These are phyloP conservation scores for Diaporthe sp. DNA, from an alignment of 2,329 filamentous ascomycete species.

Conservation along the genomic window DNA sequence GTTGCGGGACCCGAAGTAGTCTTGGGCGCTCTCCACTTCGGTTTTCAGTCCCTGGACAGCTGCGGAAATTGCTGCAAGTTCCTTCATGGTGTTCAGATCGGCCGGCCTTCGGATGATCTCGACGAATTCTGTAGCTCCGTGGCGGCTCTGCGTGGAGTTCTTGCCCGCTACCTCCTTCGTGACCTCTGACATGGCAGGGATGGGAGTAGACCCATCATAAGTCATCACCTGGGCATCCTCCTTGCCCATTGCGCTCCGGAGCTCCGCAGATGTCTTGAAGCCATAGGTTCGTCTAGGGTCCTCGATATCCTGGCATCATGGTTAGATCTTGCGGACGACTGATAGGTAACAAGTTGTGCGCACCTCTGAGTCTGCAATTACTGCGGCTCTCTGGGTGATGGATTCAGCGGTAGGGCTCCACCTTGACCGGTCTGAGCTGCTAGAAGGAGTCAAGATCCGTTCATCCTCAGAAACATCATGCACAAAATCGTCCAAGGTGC, in stretches of 20 bases:
- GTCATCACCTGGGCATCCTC: too few relatives aligned
- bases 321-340: not conserved
- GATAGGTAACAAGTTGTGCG: not conserved
- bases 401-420: too few relatives aligned
- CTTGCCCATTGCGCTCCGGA: too few relatives aligned
- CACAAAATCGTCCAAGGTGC: not conserved
- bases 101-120: not conserved
- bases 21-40: too few relatives aligned
- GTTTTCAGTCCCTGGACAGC: too few relatives aligned
- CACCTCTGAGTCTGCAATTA: not conserved
- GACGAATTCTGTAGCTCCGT: not conserved
- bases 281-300: not conserved
- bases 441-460: too few relatives aligned
- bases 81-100: not conserved
- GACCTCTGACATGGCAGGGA: not conserved
- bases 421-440: not conserved
- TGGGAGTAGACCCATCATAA: too few relatives aligned
- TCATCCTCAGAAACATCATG: too few relatives aligned
- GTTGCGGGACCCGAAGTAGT: too few relatives aligned
- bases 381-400: too few relatives aligned
- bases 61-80: too few relatives aligned
- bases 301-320: not conserved
- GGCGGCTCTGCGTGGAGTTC: not conserved
- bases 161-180: not conserved
- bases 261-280: not conserved